Conservation (phyloP, 257 asterid species). For the Nicotiana otophora region DNA sequence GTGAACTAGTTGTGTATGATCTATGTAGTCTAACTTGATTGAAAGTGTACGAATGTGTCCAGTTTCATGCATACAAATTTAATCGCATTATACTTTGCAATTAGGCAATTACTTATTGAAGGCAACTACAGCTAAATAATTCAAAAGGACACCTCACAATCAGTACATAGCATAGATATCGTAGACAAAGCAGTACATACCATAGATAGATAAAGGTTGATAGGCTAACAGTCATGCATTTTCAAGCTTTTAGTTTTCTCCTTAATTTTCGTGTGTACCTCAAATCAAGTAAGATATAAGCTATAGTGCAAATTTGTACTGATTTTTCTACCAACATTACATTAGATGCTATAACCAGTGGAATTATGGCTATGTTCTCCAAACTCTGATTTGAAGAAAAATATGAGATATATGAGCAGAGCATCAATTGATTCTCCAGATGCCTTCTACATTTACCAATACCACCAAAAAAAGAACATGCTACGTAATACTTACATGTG, state of each 20-base stretch:
- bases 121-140: neutral
- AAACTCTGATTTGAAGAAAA: neutral
- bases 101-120: neutral
- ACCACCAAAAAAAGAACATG: neutral
- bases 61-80: neutral
- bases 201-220: neutral
- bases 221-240: neutral
- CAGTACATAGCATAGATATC: neutral
- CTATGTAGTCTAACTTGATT: neutral
- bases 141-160: neutral
- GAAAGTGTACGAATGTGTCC: neutral
- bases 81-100: neutral
- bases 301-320: neutral
- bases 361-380: neutral
- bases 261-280: neutral
- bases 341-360: neutral
- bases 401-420: neutral
- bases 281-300: neutral
- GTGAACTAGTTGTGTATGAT: neutral
- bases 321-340: neutral
- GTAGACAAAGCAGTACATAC: no score
- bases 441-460: neutral
- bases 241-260: neutral
- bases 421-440: neutral
- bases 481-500: constrained; percentile 57